Conservation (phyloP, 495 filamentous ascomycete genomes). For the Penicillium silybi region DNA sequence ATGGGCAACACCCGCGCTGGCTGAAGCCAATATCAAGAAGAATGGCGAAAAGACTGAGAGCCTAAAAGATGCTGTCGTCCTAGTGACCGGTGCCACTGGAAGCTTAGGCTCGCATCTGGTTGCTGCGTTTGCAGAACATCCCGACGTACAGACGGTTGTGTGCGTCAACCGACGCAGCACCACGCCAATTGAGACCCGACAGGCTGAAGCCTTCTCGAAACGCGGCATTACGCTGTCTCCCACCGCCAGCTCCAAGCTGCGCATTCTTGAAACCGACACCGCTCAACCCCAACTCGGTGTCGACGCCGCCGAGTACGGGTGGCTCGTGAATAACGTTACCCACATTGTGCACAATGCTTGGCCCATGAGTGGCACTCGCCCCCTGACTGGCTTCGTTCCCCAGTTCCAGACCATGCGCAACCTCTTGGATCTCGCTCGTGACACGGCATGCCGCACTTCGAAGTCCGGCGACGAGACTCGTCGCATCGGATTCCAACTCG, state of each 20-base stretch:
- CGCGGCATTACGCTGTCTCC: too few species aligned
- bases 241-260: background rate
- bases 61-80: conserved; percentile 15
- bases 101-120: conserved; percentile 44
- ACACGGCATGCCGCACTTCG: background rate
- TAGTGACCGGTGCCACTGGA: conserved; percentile 52
- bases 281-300: background rate
- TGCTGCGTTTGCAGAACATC: conserved; percentile 27
- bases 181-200: background rate
- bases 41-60: background rate
- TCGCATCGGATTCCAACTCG: conserved; percentile 26
- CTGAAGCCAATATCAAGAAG: background rate
- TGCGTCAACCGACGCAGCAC: conserved; percentile 8
- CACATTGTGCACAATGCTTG: conserved; percentile 40
- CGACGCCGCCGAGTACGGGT: background rate
- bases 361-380: conserved; percentile 35
- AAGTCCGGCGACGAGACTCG: background rate
- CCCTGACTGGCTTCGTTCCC: conserved; percentile 22
- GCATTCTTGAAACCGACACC: conserved; percentile 3
- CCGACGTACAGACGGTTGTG: conserved; percentile 22
- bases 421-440: background rate
- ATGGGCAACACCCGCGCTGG: conserved; percentile 2
- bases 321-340: background rate
- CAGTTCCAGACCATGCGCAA: conserved; percentile 28
- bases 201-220: background rate